phyloP scores from a whole-genome alignment of 495 filamentous ascomycete species.

The Immersiella caudata region DNA sequence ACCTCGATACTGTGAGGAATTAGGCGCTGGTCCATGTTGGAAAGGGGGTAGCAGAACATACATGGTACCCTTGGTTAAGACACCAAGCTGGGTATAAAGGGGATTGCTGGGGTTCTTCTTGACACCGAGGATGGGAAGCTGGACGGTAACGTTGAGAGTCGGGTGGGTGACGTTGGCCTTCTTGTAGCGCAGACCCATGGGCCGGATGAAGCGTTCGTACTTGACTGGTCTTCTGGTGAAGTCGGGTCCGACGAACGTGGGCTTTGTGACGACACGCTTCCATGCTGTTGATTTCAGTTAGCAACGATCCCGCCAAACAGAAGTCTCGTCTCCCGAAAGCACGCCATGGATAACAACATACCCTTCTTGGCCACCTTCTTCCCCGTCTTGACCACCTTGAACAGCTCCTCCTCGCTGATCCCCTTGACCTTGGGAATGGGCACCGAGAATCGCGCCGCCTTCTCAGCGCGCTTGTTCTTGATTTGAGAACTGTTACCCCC shows the following conservation, averaged over 20 bases:
- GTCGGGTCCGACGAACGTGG: slow-evolving; percentile 73
- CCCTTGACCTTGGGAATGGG: slow-evolving; percentile 93
- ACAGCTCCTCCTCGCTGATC: slow-evolving; percentile 97
- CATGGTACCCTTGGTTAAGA: slow-evolving; percentile 91
- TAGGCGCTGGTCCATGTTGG: neutral
- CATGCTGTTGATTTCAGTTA: slow-evolving; percentile 45
- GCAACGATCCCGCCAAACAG: neutral
- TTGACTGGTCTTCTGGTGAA: slow-evolving; percentile 92
- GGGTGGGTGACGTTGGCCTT: slow-evolving; percentile 87
- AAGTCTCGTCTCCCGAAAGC: neutral
- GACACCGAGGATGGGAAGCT: slow-evolving; percentile 88
- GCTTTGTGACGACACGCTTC: slow-evolving; percentile 91
- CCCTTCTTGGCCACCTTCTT: slow-evolving; percentile 64
- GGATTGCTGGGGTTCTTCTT: slow-evolving; percentile 99
- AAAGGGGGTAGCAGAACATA: slow-evolving; percentile 15
- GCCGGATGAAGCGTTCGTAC: slow-evolving; percentile 69
- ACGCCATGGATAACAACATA: slow-evolving; percentile 9
- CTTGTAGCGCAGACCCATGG: slow-evolving; percentile 88
- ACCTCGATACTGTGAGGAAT: slow-evolving; percentile 66
- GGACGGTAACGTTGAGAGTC: slow-evolving; percentile 58
- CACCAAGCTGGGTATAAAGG: slow-evolving; percentile 89
- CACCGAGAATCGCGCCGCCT: slow-evolving; percentile 93
- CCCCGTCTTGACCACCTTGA: slow-evolving; percentile 96
- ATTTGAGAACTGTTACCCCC: slow-evolving; percentile 32
- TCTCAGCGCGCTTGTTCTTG: slow-evolving; percentile 67